Conservation (phyloP, 805 yeast genomes). For the Yarrowia bubula region DNA sequence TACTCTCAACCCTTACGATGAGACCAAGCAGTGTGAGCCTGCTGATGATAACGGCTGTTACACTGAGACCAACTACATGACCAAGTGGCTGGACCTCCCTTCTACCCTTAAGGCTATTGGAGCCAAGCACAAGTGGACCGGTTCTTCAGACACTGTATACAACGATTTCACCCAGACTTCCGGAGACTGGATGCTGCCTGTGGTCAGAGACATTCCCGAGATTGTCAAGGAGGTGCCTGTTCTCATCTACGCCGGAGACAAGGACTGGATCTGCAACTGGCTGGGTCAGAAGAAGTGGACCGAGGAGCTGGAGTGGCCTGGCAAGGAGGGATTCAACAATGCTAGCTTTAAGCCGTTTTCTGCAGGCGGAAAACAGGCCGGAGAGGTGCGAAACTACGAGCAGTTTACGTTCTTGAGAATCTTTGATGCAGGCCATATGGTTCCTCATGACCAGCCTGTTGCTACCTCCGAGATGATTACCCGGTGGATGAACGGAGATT, state of each 20-base stretch:
- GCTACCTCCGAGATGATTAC: slow-evolving; percentile 76
- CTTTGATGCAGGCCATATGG: slow-evolving; percentile 94
- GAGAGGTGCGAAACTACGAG: slow-evolving; percentile 71
- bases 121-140: slow-evolving; percentile 64
- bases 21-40: slow-evolving; percentile 11
- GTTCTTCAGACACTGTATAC: slow-evolving; percentile 56
- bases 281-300: slow-evolving; percentile 91
- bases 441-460: slow-evolving; percentile 87
- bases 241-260: slow-evolving; percentile 90
- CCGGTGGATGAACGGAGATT: slow-evolving; percentile 64
- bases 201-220: slow-evolving; percentile 66
- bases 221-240: slow-evolving; percentile 77
- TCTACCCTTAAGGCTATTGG: slow-evolving; percentile 79
- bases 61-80: slow-evolving; percentile 66
- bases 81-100: slow-evolving; percentile 68
- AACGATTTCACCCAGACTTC: slow-evolving; percentile 76
- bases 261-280: slow-evolving; percentile 96
- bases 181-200: slow-evolving; percentile 93
- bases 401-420: slow-evolving; percentile 79
- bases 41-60: slow-evolving; percentile 52
- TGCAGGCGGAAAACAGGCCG: slow-evolving; percentile 50
- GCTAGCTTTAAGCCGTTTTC: slow-evolving; percentile 41
- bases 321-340: slow-evolving; percentile 51
- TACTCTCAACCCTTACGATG: slow-evolving; percentile 19
- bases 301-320: slow-evolving; percentile 66